Percentiles rank a stretch among this genome's conserved stretches.
These are phyloP conservation scores for Mollisia scopiformis DNA, from an alignment of 2,329 filamentous ascomycete species.

Conservation along the genomic window DNA sequence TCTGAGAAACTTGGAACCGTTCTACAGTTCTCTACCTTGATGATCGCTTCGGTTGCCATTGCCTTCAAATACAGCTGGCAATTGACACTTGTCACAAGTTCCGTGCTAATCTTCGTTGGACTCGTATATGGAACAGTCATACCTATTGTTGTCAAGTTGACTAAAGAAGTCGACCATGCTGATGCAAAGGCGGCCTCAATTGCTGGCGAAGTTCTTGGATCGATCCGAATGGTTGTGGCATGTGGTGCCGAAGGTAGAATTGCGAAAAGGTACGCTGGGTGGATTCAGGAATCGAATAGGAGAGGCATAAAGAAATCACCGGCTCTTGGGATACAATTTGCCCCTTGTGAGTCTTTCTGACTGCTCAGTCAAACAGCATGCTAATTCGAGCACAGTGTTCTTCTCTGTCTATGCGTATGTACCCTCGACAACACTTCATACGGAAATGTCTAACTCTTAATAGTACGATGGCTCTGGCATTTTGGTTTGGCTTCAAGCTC, in stretches of 20 bases:
- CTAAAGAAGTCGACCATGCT: conserved; percentile 48
- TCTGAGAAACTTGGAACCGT: conserved; percentile 65
- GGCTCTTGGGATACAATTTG: conserved; percentile 55
- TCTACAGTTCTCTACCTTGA: conserved; percentile 56
- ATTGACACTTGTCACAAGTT: conserved; percentile 60
- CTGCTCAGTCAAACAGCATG: background rate
- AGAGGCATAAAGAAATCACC: conserved; percentile 54
- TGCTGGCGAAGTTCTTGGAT: conserved; percentile 62
- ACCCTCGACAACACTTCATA: background rate
- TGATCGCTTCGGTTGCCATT: conserved; percentile 55
- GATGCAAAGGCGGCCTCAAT: conserved; percentile 61
- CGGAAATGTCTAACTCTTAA: background rate
- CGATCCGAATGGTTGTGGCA: conserved; percentile 64
- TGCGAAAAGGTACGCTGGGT: conserved; percentile 54
- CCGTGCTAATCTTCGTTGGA: conserved; percentile 58
- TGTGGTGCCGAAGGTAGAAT: conserved; percentile 63
- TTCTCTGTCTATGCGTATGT: conserved; percentile 34
- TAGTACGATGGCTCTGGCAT: conserved; percentile 58
- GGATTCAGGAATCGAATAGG: conserved; percentile 56
- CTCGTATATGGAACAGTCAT: conserved; percentile 51
- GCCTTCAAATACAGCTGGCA: conserved; percentile 62
- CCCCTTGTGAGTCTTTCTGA: conserved; percentile 37
- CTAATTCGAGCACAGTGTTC: conserved; percentile 37
- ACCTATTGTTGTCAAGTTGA: conserved; percentile 57
- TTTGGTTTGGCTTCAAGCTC: conserved; percentile 64